phyloP scores from a whole-genome alignment of 2,329 filamentous ascomycete species.

The Colletotrichum spinosum region DNA sequence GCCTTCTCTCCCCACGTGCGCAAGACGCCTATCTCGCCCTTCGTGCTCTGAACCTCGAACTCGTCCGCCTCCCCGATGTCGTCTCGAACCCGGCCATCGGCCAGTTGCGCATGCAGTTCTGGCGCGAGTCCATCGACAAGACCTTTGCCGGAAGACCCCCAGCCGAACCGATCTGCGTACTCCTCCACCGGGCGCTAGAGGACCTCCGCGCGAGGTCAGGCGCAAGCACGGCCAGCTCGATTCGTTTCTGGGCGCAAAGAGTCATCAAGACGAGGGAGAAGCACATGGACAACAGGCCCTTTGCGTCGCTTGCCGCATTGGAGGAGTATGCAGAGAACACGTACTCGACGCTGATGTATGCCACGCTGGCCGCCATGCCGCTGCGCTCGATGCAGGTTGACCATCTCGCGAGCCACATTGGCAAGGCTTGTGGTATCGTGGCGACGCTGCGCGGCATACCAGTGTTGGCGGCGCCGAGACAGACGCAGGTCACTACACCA shows the following conservation, averaged over 20 bases:
- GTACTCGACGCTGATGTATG: slow-evolving; percentile 91
- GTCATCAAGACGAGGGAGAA: slow-evolving; percentile 86
- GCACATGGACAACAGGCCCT: slow-evolving; percentile 86
- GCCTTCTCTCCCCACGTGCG: slow-evolving; percentile 81
- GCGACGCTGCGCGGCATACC: slow-evolving; percentile 90
- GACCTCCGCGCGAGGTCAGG: slow-evolving; percentile 62
- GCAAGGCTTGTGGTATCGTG: slow-evolving; percentile 90
- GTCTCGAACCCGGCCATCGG: slow-evolving; percentile 91
- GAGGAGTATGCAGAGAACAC: slow-evolving; percentile 95
- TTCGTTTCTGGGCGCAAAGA: slow-evolving; percentile 80
- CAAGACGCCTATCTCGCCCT: slow-evolving; percentile 90
- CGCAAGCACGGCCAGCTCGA: slow-evolving; percentile 56
- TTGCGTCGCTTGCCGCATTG: slow-evolving; percentile 76
- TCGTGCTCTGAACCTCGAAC: slow-evolving; percentile 91
- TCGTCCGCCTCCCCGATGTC: slow-evolving; percentile 89
- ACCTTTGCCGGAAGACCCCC: slow-evolving; percentile 83
- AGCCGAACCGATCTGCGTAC: slow-evolving; percentile 89
- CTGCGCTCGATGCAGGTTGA: slow-evolving; percentile 87
- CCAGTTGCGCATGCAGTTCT: slow-evolving; percentile 92
- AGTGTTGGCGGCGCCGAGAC: slow-evolving; percentile 82
- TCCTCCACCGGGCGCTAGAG: slow-evolving; percentile 79
- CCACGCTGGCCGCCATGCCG: slow-evolving; percentile 83
- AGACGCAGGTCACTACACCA: slow-evolving; percentile 60
- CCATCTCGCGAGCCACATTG: slow-evolving; percentile 93
- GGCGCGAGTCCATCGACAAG: slow-evolving; percentile 85